Conservation (phyloP, 768 basidiomycete species). For the Termitomyces sp. region DNA sequence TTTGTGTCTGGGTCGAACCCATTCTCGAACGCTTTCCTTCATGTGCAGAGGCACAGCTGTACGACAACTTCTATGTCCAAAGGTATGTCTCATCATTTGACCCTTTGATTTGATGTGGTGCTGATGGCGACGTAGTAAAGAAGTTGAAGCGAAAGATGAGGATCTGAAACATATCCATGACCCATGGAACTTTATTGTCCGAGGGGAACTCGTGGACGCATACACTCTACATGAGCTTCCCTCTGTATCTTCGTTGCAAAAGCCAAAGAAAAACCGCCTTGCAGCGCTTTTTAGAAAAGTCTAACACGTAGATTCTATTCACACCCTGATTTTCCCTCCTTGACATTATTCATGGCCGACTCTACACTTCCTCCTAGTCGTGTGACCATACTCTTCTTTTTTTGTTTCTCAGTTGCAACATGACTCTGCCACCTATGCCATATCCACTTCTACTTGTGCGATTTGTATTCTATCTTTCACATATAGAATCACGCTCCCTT, state of each 20-base stretch:
- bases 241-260: not conserved
- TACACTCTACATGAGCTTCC: conserved; percentile 10
- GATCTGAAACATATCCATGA: conserved; percentile 7
- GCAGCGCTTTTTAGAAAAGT: conserved; percentile 4
- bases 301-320: not conserved
- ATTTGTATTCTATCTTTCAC: not conserved
- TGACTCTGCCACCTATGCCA: no score
- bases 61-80: conserved; percentile 13
- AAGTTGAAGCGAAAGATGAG: conserved; percentile 13
- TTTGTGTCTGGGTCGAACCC: conserved; percentile 37
- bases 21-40: conserved; percentile 19
- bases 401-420: not conserved
- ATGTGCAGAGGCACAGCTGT: conserved; percentile 7
- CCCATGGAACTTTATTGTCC: conserved; percentile 11
- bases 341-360: not conserved
- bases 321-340: no score
- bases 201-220: conserved; percentile 1
- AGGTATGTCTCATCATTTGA: conserved; percentile 9
- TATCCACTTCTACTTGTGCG: no score
- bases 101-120: not conserved
- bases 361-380: not conserved
- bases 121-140: conserved; percentile 7
- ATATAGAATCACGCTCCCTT: not conserved
- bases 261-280: conserved; percentile 5
- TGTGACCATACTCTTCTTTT: not conserved